Percentiles rank a stretch among this genome's conserved stretches.
Conservation (phyloP, 2,329 filamentous ascomycete genomes). For the Aspergillus vadensis region DNA sequence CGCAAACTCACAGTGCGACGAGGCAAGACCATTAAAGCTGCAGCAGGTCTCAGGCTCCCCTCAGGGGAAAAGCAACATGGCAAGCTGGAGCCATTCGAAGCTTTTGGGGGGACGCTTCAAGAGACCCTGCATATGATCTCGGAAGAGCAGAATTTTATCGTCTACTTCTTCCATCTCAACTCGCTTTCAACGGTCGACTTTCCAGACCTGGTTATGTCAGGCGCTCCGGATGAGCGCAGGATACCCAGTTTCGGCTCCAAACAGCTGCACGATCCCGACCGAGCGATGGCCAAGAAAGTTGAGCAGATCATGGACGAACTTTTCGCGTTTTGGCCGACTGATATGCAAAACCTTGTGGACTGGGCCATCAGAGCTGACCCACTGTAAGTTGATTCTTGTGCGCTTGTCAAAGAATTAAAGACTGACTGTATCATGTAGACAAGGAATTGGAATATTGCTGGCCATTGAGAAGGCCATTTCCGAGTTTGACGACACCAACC, state of each 20-base stretch:
- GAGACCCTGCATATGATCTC: constrained; percentile 81
- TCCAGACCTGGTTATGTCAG: constrained; percentile 71
- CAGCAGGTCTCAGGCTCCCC: constrained; percentile 47
- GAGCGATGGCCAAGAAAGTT: constrained; percentile 79
- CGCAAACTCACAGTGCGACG: constrained; percentile 92
- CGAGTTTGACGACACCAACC: constrained; percentile 83
- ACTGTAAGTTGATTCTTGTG: constrained; percentile 60
- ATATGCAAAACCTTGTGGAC: constrained; percentile 77
- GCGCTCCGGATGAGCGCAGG: constrained; percentile 66
- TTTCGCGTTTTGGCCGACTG: constrained; percentile 77
- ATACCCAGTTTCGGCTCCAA: constrained; percentile 73
- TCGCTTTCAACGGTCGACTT: constrained; percentile 82
- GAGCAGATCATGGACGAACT: constrained; percentile 87
- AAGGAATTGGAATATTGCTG: constrained; percentile 85
- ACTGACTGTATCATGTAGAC: constrained; percentile 52
- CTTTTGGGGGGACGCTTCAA: constrained; percentile 76
- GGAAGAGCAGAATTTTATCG: constrained; percentile 94
- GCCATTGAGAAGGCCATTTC: constrained; percentile 76
- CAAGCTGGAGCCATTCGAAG: constrained; percentile 73
- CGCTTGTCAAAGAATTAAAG: neutral
- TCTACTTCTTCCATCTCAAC: constrained; percentile 96
- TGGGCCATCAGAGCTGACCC: constrained; percentile 82
- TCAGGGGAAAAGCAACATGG: constrained; percentile 60
- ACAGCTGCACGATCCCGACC: constrained; percentile 83
- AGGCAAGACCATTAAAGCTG: constrained; percentile 69